Evolutionary conservation across 73 alveolate species (phyloP).

Genomic region (Diophrys sp.): DNA sequence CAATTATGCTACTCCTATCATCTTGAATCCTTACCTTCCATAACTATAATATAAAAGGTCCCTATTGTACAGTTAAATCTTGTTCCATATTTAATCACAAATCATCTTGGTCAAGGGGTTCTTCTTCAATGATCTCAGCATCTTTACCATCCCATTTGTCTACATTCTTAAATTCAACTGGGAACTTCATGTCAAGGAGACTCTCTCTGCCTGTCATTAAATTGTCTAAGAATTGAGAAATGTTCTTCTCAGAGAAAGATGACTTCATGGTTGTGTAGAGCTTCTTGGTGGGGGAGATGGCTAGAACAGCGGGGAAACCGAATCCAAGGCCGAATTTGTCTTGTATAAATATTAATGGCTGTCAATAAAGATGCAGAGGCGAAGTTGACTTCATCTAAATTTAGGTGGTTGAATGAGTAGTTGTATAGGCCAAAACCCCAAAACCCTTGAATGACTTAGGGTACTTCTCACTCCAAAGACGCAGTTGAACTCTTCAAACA

Average conservation of each 20-base stretch:
- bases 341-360: too few relatives aligned
- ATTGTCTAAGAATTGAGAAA: slow-evolving; percentile 38
- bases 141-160: slow-evolving; percentile 80
- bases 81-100: slow-evolving; percentile 3
- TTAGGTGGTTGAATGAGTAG: slow-evolving; percentile 86
- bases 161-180: slow-evolving; percentile 44
- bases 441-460: too few relatives aligned
- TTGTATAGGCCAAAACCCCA: too few relatives aligned
- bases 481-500: slow-evolving; percentile 70
- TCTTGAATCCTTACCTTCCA: too few relatives aligned
- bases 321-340: slow-evolving; percentile 78
- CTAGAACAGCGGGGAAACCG: slow-evolving; percentile 94
- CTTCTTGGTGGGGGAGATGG: slow-evolving; percentile 60
- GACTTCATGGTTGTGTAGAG: slow-evolving; percentile 62
- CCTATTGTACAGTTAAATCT: background rate
- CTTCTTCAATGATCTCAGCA: slow-evolving; percentile 43
- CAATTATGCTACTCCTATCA: too few relatives aligned
- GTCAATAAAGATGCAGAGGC: slow-evolving; percentile 20
- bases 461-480: slow-evolving; percentile 67
- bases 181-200: slow-evolving; percentile 42
- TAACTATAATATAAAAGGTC: too few relatives aligned
- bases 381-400: slow-evolving; percentile 53
- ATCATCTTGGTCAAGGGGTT: slow-evolving; percentile 29
- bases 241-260: slow-evolving; percentile 56
- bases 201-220: slow-evolving; percentile 56